These are phyloP conservation scores for Gilbertella persicaria DNA, from an alignment of 371 early-diverging fungal genomes.

Conservation along the genomic window DNA sequence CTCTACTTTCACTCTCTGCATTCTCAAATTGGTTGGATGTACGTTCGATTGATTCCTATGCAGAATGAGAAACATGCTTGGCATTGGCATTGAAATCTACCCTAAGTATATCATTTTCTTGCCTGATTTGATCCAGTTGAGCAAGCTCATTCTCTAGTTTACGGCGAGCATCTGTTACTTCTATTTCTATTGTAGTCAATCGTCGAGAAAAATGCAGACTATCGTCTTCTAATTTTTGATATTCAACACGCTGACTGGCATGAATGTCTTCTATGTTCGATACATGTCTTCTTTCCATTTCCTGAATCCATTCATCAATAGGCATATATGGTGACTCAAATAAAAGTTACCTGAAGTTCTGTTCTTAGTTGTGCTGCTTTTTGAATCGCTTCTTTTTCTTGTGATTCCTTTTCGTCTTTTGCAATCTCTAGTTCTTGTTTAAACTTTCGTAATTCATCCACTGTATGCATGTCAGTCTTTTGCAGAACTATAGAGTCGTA, in stretches of 20 bases:
- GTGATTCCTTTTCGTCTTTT: constrained; percentile 31
- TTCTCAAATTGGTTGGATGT: not conserved
- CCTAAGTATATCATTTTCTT: constrained; percentile 13
- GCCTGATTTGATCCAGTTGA: constrained; percentile 11
- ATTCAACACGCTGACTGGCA: constrained; percentile 34
- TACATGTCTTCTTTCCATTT: constrained; percentile 23
- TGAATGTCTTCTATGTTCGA: constrained; percentile 29
- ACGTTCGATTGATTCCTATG: constrained; percentile 1
- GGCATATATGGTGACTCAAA: no score
- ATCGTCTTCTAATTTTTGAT: constrained; percentile 37
- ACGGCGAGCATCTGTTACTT: constrained; percentile 21
- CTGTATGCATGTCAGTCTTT: constrained; percentile 4
- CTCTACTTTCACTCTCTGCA: constrained; percentile 5
- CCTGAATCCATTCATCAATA: not conserved
- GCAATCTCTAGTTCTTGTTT: constrained; percentile 28
- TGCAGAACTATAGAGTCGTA: not conserved
- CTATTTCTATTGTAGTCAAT: constrained; percentile 26
- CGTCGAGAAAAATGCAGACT: constrained; percentile 29
- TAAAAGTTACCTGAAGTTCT: constrained; percentile 23
- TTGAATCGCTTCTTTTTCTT: constrained; percentile 32
- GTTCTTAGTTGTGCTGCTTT: constrained; percentile 26
- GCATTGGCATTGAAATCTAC: no score
- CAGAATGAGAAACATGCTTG: not conserved
- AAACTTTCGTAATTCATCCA: constrained; percentile 26
- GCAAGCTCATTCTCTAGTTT: constrained; percentile 9